Base-by-base conservation (phyloP, 2,329 filamentous ascomycete species). In the Fusarium oligoseptatum region DNA sequence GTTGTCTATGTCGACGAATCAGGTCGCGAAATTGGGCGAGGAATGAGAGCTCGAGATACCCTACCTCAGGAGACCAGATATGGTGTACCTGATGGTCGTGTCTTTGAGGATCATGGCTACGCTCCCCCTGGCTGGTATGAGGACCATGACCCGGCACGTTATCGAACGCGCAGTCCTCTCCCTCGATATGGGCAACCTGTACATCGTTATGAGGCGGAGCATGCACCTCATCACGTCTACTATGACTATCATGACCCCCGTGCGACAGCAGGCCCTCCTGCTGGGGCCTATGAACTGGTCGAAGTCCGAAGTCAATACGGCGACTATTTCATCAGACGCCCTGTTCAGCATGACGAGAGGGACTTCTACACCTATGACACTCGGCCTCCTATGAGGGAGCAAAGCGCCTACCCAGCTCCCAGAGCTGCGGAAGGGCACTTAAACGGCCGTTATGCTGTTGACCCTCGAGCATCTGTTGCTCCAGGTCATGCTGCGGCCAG, bases 301-400 rank as follows among this genome's bases (percentile, higher is more conserved):
- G 83, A 85, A 43, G 83, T 87, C 9, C 81, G 82, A 14, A 85
- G 86, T 73, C 80, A 83, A 2, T 79, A 83, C 22, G 86, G 87
- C 12, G 82, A 86, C 58, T 88, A 88, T 69, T 84, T 85, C 68
- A 82, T 88, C 63, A 82, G 84, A 43, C 83, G 85, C 32, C 85
- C 86, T 6, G 72, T 85, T 27, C 77, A 78, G 45, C 78, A 80
- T 34, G 81, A 82, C 29, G 73, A 68, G 14, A 61, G 60, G 32
- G 60, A 74, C 24, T 64, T 79, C 50, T 81, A 83, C 57, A 71
- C 78, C n/a, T 70, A 73, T 34, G 78, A 80, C 8, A 58, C 66
- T 10, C 68, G 69, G 2, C 68, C 67, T 11, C 32, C 72, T 6
- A 56, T 36, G 29, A 65, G 70, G 24, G 76, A 76, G 27, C 63